Evolutionary conservation across 2,329 filamentous ascomycete species (phyloP), one percentile per base, ranked within the genome.

Genomic region (Trichophyton schoenleinii): DNA sequence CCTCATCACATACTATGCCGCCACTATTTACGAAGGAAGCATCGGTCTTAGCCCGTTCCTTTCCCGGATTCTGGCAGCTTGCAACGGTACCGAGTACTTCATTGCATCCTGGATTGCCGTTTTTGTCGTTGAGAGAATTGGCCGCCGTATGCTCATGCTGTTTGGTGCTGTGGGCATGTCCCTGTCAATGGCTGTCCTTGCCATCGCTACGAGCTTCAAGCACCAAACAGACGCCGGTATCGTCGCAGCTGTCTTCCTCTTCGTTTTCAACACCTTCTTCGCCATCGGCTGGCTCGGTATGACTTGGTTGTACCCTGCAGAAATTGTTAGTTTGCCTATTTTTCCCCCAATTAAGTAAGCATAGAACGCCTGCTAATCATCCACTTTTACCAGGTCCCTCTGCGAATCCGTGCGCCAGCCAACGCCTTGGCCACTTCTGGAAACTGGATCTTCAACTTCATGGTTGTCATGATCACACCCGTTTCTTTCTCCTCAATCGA

Each of bases 81-180:
- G 73, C 65, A 81, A 81, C 63, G 80, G 79, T 38, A 81, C 79
- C 0, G 79, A 80, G 62, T 81, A 81, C 67, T 81, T 81, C 65
- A 59, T 80, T 25, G 78, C 78, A 1, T 80, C 78, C 1, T 76
- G 74, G 69, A 68, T 81, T 25, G 74, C 79, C 2, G 74, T 81
- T 36, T 79, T 80, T 63, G 75, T 76, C 9, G 76, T 81, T 62
- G 78, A 81, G 65, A 75, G 73, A 58, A 70, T 79, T 59, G 79
- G 79, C 13, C 75, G 87, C 31, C 80, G 87, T 18, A 81, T 82
- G 68, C 80, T 90, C 63, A 89, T 91, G 85, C 73, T 90, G 18
- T 82, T 88, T 64, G 87, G 87, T 60, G 83, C 83, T 0, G 74
- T 81, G 38, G 84, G 84, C 0, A 84, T 86, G 76, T 83, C 83